Evolutionary conservation across 352 stramenopile species (phyloP), one percentile per base, ranked within the genome.

Genomic region (Blastocystis sp.): DNA sequence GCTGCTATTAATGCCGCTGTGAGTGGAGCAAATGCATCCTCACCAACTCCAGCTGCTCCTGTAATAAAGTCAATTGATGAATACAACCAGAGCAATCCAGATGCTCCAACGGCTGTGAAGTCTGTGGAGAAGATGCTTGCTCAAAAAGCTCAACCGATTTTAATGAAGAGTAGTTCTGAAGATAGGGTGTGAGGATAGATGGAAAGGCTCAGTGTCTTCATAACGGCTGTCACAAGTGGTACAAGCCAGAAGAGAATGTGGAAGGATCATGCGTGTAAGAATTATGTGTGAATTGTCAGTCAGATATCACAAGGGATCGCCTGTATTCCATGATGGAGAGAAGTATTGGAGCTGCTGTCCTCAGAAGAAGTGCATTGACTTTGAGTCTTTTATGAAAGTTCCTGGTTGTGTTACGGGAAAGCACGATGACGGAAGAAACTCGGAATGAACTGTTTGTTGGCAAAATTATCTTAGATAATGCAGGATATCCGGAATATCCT

Each of bases 331-430:
- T 88, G 94, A 97, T 86, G 92, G 92, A 59, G 92, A 92, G 88
- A 97, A 97, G 89, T 96, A 92, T 89, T 97, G 94, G 94, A 94
- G 91, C 85, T 97, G 94, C 91, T 97, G 94, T 88, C 93, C 93
- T 19, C 94, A 95, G 88, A 88, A 90, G 74, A 89, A 91, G 49
- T 63, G 63, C 9, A 49, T 66, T 46, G 66, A 97, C 89, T 97
- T 96, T 89, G 93, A 97, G 42, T 93, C 93, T 71, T 97, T 97
- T 89, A 90, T 96, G 24, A 90, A 94, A 78, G 91, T 97, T 19
- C 91, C 92, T 0, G 93, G 93, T 51, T 96, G 94, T 88, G 90
- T 92, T 24, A 91, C 90, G n/a, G 92, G 91, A 32, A 90, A 92
- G 51, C 94, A 96, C 78, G 89, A 92, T 71, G 93, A 96, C 49